Evolutionary conservation across 495 filamentous ascomycete genomes (phyloP).

Genomic region (Aspergillus nidulans): DNA sequence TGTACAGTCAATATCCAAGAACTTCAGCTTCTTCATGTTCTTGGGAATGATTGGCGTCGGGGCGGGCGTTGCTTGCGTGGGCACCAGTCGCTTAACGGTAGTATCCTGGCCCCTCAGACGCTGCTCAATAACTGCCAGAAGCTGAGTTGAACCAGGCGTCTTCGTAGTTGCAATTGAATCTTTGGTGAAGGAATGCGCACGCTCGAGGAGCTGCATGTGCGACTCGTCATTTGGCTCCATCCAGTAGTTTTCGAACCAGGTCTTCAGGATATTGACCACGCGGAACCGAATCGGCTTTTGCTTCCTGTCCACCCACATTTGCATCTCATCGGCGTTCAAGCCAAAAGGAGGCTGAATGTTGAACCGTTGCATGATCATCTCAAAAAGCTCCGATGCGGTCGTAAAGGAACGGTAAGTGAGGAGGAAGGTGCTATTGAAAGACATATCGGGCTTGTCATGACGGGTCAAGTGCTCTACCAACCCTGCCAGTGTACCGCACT

Average conservation of each 20-base stretch:
- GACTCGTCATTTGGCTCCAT: conserved; percentile 88
- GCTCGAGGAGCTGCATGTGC: conserved; percentile 76
- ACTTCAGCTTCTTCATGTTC: conserved; percentile 99
- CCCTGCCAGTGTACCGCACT: conserved; percentile 82
- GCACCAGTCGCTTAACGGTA: conserved; percentile 78
- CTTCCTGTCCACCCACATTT: conserved; percentile 87
- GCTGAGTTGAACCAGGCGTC: conserved; percentile 75
- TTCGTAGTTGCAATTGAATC: conserved; percentile 88
- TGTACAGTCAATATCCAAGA: conserved; percentile 91
- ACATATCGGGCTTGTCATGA: conserved; percentile 92
- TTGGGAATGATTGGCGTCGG: conserved; percentile 91
- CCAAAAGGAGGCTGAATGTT: conserved; percentile 89
- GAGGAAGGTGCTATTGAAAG: conserved; percentile 95
- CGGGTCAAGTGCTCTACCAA: conserved; percentile 95
- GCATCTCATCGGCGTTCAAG: conserved; percentile 67
- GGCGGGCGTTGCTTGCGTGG: conserved; percentile 71
- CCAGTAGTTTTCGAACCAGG: conserved; percentile 97
- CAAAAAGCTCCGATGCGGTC: conserved; percentile 81
- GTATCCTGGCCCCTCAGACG: conserved; percentile 81
- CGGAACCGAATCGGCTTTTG: conserved; percentile 93
- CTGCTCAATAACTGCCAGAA: conserved; percentile 83
- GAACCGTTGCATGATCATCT: conserved; percentile 85
- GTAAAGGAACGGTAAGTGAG: conserved; percentile 97
- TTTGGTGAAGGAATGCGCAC: conserved; percentile 85
- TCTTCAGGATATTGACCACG: conserved; percentile 95